These are phyloP conservation scores for Nepenthes alata DNA, from an alignment of 179 eudicot species.

Conservation along the genomic window DNA sequence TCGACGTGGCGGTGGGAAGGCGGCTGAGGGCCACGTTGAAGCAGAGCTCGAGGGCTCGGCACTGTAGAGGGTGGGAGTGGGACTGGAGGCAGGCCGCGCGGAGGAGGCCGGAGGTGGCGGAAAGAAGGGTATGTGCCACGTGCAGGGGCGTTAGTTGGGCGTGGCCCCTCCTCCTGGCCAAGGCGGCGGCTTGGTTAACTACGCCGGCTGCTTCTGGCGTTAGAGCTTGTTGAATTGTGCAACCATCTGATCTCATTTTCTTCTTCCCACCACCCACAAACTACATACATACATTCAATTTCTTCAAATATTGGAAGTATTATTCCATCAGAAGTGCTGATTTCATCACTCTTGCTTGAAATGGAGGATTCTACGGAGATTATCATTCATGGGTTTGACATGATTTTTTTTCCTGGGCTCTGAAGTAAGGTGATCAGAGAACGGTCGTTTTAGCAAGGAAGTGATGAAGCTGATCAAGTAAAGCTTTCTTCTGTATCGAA, in stretches of 20 bases:
- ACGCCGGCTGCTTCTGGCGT: conserved; percentile 40
- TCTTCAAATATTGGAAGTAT: too few relatives aligned
- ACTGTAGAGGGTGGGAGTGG: conserved; percentile 64
- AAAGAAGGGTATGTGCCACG: conserved; percentile 52
- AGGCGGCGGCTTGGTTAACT: conserved; percentile 46
- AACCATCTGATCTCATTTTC: conserved; percentile 56
- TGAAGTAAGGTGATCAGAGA: too few relatives aligned
- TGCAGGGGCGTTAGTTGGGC: conserved; percentile 81
- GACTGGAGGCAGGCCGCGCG: conserved; percentile 55
- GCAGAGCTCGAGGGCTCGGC: conserved; percentile 73
- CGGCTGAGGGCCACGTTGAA: conserved; percentile 76
- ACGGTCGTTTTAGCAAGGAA: too few relatives aligned
- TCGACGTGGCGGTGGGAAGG: conserved; percentile 50
- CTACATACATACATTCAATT: too few relatives aligned
- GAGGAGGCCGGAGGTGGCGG: conserved; percentile 38
- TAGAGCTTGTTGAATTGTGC: conserved; percentile 48
- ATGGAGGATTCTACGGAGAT: too few relatives aligned
- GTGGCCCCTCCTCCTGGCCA: conserved; percentile 58
- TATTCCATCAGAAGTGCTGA: too few relatives aligned
- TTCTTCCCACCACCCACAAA: too few relatives aligned
- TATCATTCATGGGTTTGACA: too few relatives aligned
- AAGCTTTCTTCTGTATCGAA: too few relatives aligned
- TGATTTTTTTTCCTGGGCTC: too few relatives aligned
- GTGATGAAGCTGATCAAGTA: too few relatives aligned
- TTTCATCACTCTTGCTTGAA: too few relatives aligned